Conservation (phyloP, 345 rosid genomes). For the Acer negundo region DNA sequence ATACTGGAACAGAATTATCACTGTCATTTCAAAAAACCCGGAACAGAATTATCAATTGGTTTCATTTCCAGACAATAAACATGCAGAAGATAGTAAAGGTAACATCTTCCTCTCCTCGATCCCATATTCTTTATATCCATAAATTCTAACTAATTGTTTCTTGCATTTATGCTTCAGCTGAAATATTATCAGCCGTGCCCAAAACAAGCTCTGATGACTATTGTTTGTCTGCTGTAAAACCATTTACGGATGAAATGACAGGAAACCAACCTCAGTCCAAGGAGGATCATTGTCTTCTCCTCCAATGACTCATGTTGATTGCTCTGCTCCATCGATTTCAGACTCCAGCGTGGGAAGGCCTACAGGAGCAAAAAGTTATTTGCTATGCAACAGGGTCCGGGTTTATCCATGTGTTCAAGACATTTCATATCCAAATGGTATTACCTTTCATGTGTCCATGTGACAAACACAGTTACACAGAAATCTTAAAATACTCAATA, state of each 20-base stretch:
- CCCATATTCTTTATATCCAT: background rate
- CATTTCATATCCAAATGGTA: slow-evolving; percentile 28
- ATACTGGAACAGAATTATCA: too few species aligned
- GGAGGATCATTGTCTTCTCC: background rate
- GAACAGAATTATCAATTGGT: background rate
- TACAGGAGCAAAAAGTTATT: slow-evolving; percentile 10
- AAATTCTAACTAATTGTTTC: background rate
- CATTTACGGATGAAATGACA: background rate
- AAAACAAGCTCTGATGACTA: background rate
- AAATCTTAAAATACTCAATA: too few species aligned
- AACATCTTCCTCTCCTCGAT: background rate
- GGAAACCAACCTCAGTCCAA: background rate
- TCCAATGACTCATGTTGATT: background rate
- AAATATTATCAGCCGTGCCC: background rate
- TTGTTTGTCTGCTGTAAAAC: background rate
- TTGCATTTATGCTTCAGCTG: background rate
- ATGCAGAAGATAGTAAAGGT: slow-evolving; percentile 8
- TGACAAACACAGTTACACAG: too few species aligned
- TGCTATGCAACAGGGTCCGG: slow-evolving; percentile 30
- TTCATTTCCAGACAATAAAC: background rate
- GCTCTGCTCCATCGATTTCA: slow-evolving; percentile 11
- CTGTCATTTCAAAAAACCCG: background rate
- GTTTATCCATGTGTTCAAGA: slow-evolving; percentile 25
- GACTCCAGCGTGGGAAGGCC: background rate
- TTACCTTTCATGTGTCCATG: too few species aligned